Percentiles rank a stretch among this genome's conserved stretches.
Conservation (phyloP, 164 flowering plant genomes). For the Liquidambar formosana region DNA sequence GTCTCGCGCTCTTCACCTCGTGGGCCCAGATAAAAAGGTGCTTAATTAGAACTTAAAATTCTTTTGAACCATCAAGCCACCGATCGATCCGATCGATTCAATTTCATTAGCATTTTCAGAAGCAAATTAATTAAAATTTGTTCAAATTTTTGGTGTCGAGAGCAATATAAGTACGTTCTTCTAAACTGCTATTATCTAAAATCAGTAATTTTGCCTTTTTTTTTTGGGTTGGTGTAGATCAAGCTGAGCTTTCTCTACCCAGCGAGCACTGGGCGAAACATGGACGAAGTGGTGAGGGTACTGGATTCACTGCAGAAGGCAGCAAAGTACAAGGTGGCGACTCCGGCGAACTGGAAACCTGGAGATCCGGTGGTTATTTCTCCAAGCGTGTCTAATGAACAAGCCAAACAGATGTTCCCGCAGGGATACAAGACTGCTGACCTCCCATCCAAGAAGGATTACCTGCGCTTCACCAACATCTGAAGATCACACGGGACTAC, state of each 20-base stretch:
- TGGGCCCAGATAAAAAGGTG: constrained; percentile 78
- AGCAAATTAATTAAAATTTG: too few relatives aligned
- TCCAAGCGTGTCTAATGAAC: constrained; percentile 59
- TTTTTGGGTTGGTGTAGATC: constrained; percentile 32
- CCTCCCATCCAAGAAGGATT: constrained; percentile 72
- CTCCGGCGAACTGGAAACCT: constrained; percentile 81
- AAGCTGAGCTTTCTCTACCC: constrained; percentile 89
- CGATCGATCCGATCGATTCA: too few relatives aligned
- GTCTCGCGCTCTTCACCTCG: constrained; percentile 78
- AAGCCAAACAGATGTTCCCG: constrained; percentile 72
- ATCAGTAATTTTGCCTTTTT: too few relatives aligned
- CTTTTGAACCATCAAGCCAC: too few relatives aligned
- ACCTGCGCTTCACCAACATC: constrained; percentile 71
- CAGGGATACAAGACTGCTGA: constrained; percentile 55
- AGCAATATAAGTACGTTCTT: too few relatives aligned
- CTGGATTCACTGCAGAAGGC: constrained; percentile 71
- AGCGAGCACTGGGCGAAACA: constrained; percentile 75
- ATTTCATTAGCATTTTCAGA: too few relatives aligned
- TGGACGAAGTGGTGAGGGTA: constrained; percentile 86
- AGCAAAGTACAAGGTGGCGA: constrained; percentile 65
- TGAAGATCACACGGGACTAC: constrained; percentile 9
- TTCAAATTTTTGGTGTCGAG: too few relatives aligned
- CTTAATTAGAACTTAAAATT: not conserved
- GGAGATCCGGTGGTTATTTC: constrained; percentile 75
- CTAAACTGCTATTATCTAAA: too few relatives aligned